Conservation (phyloP, 441 rosid genomes). For the Erysimum cheiri region DNA sequence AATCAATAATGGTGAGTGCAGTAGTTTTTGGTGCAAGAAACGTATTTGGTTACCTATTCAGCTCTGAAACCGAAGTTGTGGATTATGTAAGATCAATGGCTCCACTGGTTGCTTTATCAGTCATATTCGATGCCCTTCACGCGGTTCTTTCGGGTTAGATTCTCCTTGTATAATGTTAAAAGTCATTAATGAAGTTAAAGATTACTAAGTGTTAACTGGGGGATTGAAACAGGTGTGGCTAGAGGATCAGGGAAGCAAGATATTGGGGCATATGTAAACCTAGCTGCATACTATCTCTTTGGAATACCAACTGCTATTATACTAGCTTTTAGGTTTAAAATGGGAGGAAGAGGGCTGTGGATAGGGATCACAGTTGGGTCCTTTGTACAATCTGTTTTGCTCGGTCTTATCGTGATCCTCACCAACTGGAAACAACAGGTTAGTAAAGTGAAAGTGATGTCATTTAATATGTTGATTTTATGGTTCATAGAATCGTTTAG, state of each 20-base stretch:
- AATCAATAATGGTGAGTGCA: conserved; percentile 48
- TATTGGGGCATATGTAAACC: conserved; percentile 59
- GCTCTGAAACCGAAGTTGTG: conserved; percentile 70
- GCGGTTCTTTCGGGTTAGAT: conserved; percentile 68
- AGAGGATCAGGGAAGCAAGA: conserved; percentile 76
- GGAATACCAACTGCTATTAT: conserved; percentile 58
- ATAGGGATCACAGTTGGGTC: conserved; percentile 62
- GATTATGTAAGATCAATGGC: conserved; percentile 68
- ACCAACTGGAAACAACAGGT: conserved; percentile 68
- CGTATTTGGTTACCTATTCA: conserved; percentile 68
- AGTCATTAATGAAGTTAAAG: neutral
- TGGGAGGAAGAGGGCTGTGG: conserved; percentile 61
- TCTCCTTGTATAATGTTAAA: neutral
- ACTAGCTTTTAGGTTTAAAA: conserved; percentile 52
- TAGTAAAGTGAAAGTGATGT: conserved; percentile 17
- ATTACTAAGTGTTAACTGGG: neutral
- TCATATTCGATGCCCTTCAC: conserved; percentile 63
- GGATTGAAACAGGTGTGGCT: conserved; percentile 51
- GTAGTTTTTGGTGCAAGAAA: conserved; percentile 51
- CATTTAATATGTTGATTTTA: neutral
- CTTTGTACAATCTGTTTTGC: conserved; percentile 48
- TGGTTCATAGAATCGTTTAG: neutral
- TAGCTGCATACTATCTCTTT: conserved; percentile 55
- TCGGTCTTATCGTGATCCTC: conserved; percentile 45
- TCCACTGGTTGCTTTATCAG: conserved; percentile 63